Conservation (phyloP, 2,329 filamentous ascomycete genomes). For the Fonsecaea monophora region DNA sequence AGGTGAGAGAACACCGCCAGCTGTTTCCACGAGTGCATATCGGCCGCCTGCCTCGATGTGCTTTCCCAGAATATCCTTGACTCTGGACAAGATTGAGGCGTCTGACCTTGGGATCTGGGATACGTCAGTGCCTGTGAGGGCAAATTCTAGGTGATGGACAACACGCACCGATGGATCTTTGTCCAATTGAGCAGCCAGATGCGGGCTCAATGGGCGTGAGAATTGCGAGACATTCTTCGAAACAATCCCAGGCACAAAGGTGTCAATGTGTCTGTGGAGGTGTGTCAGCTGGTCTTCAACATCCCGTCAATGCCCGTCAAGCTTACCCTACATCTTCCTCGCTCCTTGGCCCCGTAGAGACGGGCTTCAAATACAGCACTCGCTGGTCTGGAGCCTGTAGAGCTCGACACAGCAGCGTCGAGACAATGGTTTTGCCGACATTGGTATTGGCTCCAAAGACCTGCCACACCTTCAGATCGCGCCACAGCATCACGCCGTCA, state of each 20-base stretch:
- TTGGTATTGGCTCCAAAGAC: conserved; percentile 84
- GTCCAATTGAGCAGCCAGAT: conserved; percentile 66
- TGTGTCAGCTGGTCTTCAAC: background rate
- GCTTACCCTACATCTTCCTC: conserved; percentile 74
- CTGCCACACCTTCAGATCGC: conserved; percentile 72
- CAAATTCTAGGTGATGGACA: background rate
- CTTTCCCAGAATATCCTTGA: conserved; percentile 53
- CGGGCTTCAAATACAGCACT: conserved; percentile 76
- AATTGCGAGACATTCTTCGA: conserved; percentile 74
- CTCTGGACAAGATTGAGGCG: conserved; percentile 57
- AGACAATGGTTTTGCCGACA: conserved; percentile 83
- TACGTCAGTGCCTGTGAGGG: background rate
- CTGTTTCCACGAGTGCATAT: conserved; percentile 74
- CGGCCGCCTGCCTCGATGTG: conserved; percentile 42
- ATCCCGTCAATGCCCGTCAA: background rate
- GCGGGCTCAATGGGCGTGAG: conserved; percentile 75
- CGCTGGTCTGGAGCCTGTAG: conserved; percentile 55
- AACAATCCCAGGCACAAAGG: conserved; percentile 62
- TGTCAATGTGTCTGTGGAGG: conserved; percentile 64
- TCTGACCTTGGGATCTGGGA: conserved; percentile 60
- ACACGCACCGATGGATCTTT: conserved; percentile 29
- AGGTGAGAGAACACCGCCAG: conserved; percentile 81
- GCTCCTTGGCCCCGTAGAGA: conserved; percentile 74
- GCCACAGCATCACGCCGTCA: conserved; percentile 55
- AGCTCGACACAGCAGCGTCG: conserved; percentile 73